Percentiles rank a stretch among this genome's conserved stretches.
Evolutionary conservation across 169 alveolate species (phyloP).

Genomic region (Plasmodium vivax): DNA sequence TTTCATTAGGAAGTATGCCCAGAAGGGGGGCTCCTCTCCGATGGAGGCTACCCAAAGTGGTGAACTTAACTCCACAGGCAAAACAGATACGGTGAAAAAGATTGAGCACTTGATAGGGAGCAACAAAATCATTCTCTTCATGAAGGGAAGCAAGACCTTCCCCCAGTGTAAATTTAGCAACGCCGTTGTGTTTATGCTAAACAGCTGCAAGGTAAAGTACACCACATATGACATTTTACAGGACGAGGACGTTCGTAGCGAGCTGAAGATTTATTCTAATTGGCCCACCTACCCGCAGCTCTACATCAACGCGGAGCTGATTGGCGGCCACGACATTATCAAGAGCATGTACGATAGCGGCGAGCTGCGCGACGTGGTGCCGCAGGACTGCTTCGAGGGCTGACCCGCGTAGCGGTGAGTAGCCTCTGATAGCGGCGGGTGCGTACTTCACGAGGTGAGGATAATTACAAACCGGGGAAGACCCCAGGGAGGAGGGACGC

Average conservation of each 20-base stretch:
- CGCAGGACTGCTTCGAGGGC: constrained; percentile 71
- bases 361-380: constrained; percentile 75
- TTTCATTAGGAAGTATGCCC: constrained; percentile 18
- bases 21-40: not conserved
- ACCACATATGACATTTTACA: constrained; percentile 88
- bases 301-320: constrained; percentile 81
- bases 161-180: constrained; percentile 86
- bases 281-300: constrained; percentile 96
- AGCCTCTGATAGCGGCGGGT: not conserved
- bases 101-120: constrained; percentile 74
- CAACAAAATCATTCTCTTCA: constrained; percentile 81
- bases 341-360: constrained; percentile 80
- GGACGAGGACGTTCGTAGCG: constrained; percentile 89
- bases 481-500: not conserved
- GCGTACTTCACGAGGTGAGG: not conserved
- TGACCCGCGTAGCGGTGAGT: not conserved
- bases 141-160: constrained; percentile 86
- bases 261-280: constrained; percentile 90
- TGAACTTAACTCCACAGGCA: not conserved
- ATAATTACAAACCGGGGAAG: not conserved
- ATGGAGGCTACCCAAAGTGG: not conserved
- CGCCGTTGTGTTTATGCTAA: constrained; percentile 84
- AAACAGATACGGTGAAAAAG: not conserved
- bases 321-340: constrained; percentile 87
- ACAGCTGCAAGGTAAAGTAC: constrained; percentile 79